phyloP scores from a whole-genome alignment of 768 basidiomycete species.

The Hysterangium stoloniferum region DNA sequence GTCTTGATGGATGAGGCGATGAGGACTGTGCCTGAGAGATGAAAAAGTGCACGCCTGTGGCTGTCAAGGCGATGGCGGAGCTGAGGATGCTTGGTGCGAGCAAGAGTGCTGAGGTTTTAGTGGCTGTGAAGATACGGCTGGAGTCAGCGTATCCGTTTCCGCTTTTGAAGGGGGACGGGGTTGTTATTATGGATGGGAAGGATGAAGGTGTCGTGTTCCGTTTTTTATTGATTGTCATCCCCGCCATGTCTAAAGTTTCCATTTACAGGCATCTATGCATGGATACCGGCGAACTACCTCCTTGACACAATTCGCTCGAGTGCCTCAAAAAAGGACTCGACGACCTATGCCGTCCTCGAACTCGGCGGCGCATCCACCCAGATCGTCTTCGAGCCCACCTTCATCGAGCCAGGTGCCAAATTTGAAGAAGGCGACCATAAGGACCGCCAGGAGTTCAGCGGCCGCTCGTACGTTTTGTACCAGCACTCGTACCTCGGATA shows the following conservation, averaged over 20 bases:
- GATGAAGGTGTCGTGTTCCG: constrained; percentile 64
- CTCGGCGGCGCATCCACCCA: constrained; percentile 96
- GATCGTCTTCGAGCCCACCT: constrained; percentile 89
- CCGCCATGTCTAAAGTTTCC: neutral
- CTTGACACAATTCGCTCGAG: constrained; percentile 61
- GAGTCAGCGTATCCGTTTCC: constrained; percentile 59
- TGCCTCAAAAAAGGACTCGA: constrained; percentile 36
- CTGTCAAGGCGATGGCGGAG: constrained; percentile 91
- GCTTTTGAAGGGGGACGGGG: constrained; percentile 51
- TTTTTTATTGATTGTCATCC: neutral
- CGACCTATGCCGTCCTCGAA: constrained; percentile 86
- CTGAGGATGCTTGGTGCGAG: constrained; percentile 60
- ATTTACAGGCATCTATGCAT: constrained; percentile 68
- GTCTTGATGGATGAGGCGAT: constrained; percentile 74
- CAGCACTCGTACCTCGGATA: constrained; percentile 98
- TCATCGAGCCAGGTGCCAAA: constrained; percentile 30
- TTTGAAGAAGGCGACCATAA: constrained; percentile 85
- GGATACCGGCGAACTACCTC: constrained; percentile 97
- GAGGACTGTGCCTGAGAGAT: constrained; percentile 63
- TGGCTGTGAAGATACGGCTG: constrained; percentile 59
- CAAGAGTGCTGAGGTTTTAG: constrained; percentile 64
- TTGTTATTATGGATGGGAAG: constrained; percentile 88
- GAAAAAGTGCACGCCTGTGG: constrained; percentile 71
- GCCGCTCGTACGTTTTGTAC: constrained; percentile 67
- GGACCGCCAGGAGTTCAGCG: constrained; percentile 74